Conservation (phyloP, 805 yeast genomes). For the Ogataea corticis region DNA sequence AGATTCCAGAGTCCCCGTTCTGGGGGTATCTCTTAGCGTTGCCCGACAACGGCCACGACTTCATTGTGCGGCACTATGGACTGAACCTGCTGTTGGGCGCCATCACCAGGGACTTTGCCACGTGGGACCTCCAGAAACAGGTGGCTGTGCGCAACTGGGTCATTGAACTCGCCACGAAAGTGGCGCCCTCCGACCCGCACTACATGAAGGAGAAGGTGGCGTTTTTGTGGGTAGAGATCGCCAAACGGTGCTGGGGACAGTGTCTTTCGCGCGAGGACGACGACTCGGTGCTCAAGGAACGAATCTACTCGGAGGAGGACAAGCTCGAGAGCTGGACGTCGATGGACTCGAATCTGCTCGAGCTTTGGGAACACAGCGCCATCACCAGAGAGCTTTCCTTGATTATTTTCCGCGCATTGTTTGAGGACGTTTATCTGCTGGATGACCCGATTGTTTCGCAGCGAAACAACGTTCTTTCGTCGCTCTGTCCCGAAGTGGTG, state of each 20-base stretch:
- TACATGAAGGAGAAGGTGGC: constrained; percentile 89
- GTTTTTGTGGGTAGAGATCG: constrained; percentile 85
- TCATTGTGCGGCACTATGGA: constrained; percentile 87
- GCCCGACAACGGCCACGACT: constrained; percentile 58
- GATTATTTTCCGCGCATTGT: constrained; percentile 77
- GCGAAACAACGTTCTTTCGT: constrained; percentile 72
- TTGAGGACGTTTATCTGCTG: constrained; percentile 88
- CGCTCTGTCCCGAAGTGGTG: constrained; percentile 80
- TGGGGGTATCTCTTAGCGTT: constrained; percentile 90
- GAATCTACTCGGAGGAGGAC: constrained; percentile 44
- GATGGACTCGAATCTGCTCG: constrained; percentile 78
- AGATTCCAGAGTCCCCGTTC: constrained; percentile 78
- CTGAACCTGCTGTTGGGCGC: constrained; percentile 75
- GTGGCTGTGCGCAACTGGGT: constrained; percentile 81
- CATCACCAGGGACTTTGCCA: constrained; percentile 57
- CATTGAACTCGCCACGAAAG: constrained; percentile 67
- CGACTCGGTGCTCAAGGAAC: constrained; percentile 24
- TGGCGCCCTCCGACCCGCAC: constrained; percentile 73
- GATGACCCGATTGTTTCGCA: constrained; percentile 90
- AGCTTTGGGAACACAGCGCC: constrained; percentile 67
- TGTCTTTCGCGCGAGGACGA: constrained; percentile 41
- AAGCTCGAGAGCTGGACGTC: constrained; percentile 73
- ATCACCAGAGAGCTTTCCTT: constrained; percentile 75
- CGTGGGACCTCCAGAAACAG: constrained; percentile 54
- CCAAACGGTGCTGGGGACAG: constrained; percentile 89